phyloP scores from a whole-genome alignment of 2,329 filamentous ascomycete species.

The Pseudohalonectria lignicola region DNA sequence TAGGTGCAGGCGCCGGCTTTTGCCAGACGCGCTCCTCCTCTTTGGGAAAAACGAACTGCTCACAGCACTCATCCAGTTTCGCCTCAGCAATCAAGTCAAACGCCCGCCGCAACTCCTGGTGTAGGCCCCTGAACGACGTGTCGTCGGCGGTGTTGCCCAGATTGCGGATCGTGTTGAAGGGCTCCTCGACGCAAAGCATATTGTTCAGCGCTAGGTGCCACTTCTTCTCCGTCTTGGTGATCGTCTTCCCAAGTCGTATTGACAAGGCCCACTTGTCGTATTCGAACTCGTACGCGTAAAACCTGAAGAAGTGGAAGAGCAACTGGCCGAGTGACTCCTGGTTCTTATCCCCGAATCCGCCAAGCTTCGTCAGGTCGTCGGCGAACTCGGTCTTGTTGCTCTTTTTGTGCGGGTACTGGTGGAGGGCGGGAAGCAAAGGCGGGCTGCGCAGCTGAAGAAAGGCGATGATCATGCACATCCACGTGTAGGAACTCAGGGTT shows the following conservation, averaged over 20 bases:
- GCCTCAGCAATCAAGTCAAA: slow-evolving; percentile 72
- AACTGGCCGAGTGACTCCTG: slow-evolving; percentile 73
- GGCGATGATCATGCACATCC: slow-evolving; percentile 97
- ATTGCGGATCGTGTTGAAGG: slow-evolving; percentile 83
- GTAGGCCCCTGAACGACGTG: slow-evolving; percentile 83
- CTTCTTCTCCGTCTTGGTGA: slow-evolving; percentile 76
- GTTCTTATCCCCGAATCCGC: slow-evolving; percentile 67
- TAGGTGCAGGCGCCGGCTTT: slow-evolving; percentile 41
- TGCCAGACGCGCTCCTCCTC: slow-evolving; percentile 60
- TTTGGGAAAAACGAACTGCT: slow-evolving; percentile 78
- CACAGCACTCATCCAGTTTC: slow-evolving; percentile 74
- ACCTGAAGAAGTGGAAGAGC: slow-evolving; percentile 92
- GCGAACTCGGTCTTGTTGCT: slow-evolving; percentile 70
- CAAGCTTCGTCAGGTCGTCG: slow-evolving; percentile 68
- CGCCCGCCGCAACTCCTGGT: slow-evolving; percentile 78
- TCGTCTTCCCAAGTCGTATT: slow-evolving; percentile 66
- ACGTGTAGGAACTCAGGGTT: slow-evolving; percentile 95
- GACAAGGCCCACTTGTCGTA: slow-evolving; percentile 80
- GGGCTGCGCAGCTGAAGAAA: slow-evolving; percentile 83
- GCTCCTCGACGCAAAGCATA: slow-evolving; percentile 87
- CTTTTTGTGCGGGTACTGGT: slow-evolving; percentile 58
- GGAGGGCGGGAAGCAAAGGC: slow-evolving; percentile 75
- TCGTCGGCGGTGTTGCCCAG: slow-evolving; percentile 95
- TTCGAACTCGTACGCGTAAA: slow-evolving; percentile 88
- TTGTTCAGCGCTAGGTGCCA: slow-evolving; percentile 78